Evolutionary conservation across 176 grass and related monocot species (phyloP), one percentile per base, ranked within the genome.

Genomic region (Triticum urartu): DNA sequence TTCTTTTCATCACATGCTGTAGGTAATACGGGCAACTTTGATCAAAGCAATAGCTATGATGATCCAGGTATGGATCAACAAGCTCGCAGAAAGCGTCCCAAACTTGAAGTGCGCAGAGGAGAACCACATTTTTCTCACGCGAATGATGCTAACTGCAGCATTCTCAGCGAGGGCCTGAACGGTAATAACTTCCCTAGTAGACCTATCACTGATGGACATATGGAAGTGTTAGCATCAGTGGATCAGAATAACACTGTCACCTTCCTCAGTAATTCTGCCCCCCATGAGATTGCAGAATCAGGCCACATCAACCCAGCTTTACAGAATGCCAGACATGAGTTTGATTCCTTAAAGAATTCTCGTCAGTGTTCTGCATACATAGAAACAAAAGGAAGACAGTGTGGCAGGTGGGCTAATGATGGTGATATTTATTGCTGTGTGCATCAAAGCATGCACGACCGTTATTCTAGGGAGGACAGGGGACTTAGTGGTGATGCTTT

Each of bases 351-450:
- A 17, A 85, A 81, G 34, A 95, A 66, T 89, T 99, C 95, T 82
- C 77, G 89, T 64, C 94, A 99, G 80, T 99, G 97, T 83, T 86
- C 88, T 87, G 94, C 94, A 80, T 96, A 89, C 69, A 92, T 99
- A 76, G 90, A 91, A 87, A 81, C 94, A 30, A 99, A 99, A 68
- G 94, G 97, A 74, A 92, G 97, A 65, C 94, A 94, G 50, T 99
- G 97, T 77, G 97, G 92, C 89, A 91, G 97, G 86, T 99, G 97
- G 97, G 97, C 97, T 56, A 99, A 92, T 86, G 97, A 99, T 91
- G 87, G 94, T 78, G 92, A 94, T 83, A 87, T 94, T 63, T 99
- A 90, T 72, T 99, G 97, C 79, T 99, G 97, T 64, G 97, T 94
- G 52, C 97, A 99, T 88, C 89, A 96, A 81, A 96, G 83, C 89